Conservation (phyloP, 345 rosid species). For the Clarkia xantiana region DNA sequence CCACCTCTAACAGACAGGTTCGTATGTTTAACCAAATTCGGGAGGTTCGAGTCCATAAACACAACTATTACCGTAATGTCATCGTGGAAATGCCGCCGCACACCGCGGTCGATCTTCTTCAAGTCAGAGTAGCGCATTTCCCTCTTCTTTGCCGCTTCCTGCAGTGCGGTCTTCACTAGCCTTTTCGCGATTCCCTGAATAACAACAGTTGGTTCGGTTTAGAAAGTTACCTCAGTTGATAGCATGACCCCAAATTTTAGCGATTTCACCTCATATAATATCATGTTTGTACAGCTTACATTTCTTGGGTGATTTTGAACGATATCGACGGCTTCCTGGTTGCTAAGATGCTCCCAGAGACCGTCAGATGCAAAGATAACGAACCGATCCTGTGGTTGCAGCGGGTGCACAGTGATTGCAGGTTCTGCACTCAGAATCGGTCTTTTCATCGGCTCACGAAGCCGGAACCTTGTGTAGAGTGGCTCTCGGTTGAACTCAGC, state of each 20-base stretch:
- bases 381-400: conserved; percentile 33
- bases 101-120: conserved; percentile 90
- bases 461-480: conserved; percentile 22
- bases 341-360: conserved; percentile 42
- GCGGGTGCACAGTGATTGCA: conserved; percentile 22
- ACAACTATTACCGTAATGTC: conserved; percentile 76
- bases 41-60: conserved; percentile 54
- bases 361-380: conserved; percentile 46
- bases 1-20: conserved; percentile 27
- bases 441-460: conserved; percentile 29
- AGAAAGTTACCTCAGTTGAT: too few species aligned
- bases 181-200: conserved; percentile 72
- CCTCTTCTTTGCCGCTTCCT: conserved; percentile 86
- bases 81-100: conserved; percentile 86
- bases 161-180: conserved; percentile 71
- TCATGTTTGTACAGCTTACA: conserved; percentile 10
- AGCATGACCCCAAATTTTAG: too few species aligned
- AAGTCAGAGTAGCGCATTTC: conserved; percentile 94
- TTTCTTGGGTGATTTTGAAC: conserved; percentile 28
- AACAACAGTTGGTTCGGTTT: not conserved
- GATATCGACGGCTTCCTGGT: conserved; percentile 40
- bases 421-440: conserved; percentile 42
- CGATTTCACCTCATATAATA: too few species aligned
- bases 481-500: conserved; percentile 41
- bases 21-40: conserved; percentile 7